A percentile compares a stretch with the other conserved stretches of the same genome.
phyloP scores from a whole-genome alignment of 2,329 filamentous ascomycete species.

The Helminthosporium solani region DNA sequence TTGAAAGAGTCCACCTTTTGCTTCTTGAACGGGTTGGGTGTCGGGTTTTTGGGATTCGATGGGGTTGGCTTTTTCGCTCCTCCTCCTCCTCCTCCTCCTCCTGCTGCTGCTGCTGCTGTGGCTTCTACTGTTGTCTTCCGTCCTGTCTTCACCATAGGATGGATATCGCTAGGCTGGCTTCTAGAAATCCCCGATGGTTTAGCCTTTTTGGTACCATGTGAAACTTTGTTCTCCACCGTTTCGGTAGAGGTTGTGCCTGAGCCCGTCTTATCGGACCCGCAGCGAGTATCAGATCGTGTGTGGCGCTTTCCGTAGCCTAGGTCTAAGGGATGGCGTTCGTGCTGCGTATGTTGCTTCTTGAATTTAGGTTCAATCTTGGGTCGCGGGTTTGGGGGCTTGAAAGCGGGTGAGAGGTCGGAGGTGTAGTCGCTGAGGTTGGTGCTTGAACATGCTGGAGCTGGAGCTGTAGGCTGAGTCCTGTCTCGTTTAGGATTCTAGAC shows the following conservation, averaged over 20 bases:
- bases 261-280: background rate
- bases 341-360: background rate
- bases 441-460: no score
- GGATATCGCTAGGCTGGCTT: no score
- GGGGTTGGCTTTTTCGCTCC: background rate
- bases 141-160: background rate
- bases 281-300: constrained; percentile 8
- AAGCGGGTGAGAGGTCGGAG: no score
- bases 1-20: no score
- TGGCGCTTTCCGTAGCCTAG: constrained; percentile 13
- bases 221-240: background rate
- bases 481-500: no score
- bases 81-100: background rate
- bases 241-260: background rate
- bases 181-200: no score
- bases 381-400: background rate
- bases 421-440: no score
- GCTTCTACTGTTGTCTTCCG: background rate
- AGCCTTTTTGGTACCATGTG: no score
- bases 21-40: background rate
- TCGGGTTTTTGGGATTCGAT: background rate
- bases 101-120: background rate
- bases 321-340: constrained; percentile 4
- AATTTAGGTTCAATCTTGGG: background rate
- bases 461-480: no score